Evolutionary conservation across 129 eudicot genomes (phyloP), one percentile per base, ranked within the genome.

Genomic region (Erigeron canadensis): DNA sequence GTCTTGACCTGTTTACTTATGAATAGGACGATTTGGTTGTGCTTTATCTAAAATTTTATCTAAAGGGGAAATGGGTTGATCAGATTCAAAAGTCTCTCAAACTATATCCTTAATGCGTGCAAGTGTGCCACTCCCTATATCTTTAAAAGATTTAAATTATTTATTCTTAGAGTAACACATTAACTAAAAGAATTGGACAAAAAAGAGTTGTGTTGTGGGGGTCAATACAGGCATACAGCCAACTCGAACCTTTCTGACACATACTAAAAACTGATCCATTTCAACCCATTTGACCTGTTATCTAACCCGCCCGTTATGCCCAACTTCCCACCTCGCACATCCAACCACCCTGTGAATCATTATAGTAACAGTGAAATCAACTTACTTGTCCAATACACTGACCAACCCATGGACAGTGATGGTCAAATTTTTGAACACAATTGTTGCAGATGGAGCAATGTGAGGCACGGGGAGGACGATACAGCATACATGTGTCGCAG

Each of bases 341-440:
- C 4, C 19, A 6, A 13, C 3, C 16, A 34, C 16, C 65, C 38
- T 43, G 16, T 60, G 34, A 28, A 60, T 37, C 7, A 28, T 11
- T 34, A 6, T 19, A 41, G 22, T 55, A n/a, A 41, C 6, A 55
- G 55, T 60, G 22, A 19, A 46, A 41, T 61, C 13, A 56, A 87
- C 97, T 86, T 85, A 94, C 99, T 39, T 84, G 42, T 71, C 99
- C 99, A 61, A 95, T 95, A 81, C 99, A 95, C 62, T 95, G 99
- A 61, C 99, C 99, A 23, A 95, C 97, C 99, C 99, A 95, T 18
- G 99, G 99, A 71, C 99, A 95, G 63, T 95, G 99, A 83, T 90
- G 99, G 82, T 95, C 99, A 69, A 95, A 90, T 79, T 76, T 90
- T 60, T 84, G 99, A 61, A 95, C 99, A 78, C 99, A 90, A 69